Evolutionary conservation across 2,329 filamentous ascomycete genomes (phyloP).

Genomic region (Hypoxylon sp.): DNA sequence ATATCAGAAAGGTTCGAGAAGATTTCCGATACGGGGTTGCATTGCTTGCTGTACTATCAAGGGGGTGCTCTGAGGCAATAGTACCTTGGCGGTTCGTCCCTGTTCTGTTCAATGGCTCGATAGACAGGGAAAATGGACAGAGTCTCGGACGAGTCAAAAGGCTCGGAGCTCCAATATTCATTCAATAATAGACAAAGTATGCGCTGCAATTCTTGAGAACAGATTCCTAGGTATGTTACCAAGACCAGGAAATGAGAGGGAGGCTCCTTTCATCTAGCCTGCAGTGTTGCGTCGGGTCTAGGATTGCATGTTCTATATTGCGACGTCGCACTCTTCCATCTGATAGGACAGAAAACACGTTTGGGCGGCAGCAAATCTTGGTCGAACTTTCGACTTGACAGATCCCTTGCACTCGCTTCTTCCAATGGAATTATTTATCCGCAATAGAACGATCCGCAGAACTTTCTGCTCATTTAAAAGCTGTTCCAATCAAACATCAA

Average conservation of each 20-base stretch:
- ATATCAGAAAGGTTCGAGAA: conserved; percentile 48
- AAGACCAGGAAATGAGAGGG: conserved; percentile 41
- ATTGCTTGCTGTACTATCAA: conserved; percentile 31
- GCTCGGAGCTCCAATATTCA: conserved; percentile 1
- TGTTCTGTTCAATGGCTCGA: conserved; percentile 35
- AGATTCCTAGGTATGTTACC: conserved; percentile 9
- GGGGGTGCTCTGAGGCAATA: conserved; percentile 41
- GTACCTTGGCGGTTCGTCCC: conserved; percentile 39
- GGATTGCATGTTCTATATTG: conserved; percentile 33
- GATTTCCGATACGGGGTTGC: conserved; percentile 35
- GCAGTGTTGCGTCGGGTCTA: conserved; percentile 30
- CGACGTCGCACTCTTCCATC: conserved; percentile 28
- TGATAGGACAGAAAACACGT: conserved; percentile 37
- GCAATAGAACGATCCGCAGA: conserved; percentile 25
- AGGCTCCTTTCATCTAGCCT: conserved; percentile 39
- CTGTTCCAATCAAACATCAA: conserved; percentile 24
- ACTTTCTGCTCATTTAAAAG: conserved; percentile 27
- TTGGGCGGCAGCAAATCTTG: conserved; percentile 29
- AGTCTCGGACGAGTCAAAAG: conserved; percentile 40
- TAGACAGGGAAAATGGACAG: conserved; percentile 39
- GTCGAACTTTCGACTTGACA: conserved; percentile 26
- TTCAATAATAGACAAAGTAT: conserved; percentile 19
- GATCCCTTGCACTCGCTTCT: conserved; percentile 27
- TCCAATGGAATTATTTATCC: conserved; percentile 26
- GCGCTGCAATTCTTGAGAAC: conserved; percentile 12